A percentile compares a stretch with the other conserved stretches of the same genome.
These are phyloP conservation scores for Cytospora paraplurivora DNA, from an alignment of 2,329 filamentous ascomycete genomes.

Conservation along the genomic window DNA sequence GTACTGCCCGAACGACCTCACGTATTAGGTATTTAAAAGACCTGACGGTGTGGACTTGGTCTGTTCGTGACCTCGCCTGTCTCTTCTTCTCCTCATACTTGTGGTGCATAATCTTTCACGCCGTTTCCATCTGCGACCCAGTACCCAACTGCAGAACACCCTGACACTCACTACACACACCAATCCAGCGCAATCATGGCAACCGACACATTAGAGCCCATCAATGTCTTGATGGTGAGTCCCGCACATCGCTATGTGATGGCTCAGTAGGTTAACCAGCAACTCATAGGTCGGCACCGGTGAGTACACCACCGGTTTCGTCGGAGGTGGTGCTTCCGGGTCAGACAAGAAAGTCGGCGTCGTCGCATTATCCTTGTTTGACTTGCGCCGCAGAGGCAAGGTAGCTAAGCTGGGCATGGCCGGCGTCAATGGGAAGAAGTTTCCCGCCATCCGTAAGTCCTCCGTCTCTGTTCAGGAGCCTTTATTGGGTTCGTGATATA, in stretches of 20 bases:
- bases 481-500: background rate
- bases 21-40: background rate
- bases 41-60: background rate
- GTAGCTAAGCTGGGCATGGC: conserved; percentile 87
- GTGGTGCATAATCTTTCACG: background rate
- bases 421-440: conserved; percentile 85
- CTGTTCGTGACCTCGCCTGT: background rate
- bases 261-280: background rate
- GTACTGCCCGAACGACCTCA: background rate
- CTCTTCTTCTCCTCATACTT: background rate
- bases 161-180: background rate
- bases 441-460: conserved; percentile 79
- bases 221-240: conserved; percentile 69
- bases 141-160: background rate
- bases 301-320: conserved; percentile 96
- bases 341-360: conserved; percentile 98
- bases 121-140: background rate
- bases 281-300: conserved; percentile 76
- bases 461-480: background rate
- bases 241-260: background rate
- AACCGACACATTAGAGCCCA: conserved; percentile 52
- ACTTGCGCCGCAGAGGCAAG: conserved; percentile 84
- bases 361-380: conserved; percentile 86
- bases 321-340: conserved; percentile 77
- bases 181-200: background rate